Percentiles rank a stretch among this genome's conserved stretches.
Conservation (phyloP, 2,329 filamentous ascomycete species). For the Cordyceps cicadae region DNA sequence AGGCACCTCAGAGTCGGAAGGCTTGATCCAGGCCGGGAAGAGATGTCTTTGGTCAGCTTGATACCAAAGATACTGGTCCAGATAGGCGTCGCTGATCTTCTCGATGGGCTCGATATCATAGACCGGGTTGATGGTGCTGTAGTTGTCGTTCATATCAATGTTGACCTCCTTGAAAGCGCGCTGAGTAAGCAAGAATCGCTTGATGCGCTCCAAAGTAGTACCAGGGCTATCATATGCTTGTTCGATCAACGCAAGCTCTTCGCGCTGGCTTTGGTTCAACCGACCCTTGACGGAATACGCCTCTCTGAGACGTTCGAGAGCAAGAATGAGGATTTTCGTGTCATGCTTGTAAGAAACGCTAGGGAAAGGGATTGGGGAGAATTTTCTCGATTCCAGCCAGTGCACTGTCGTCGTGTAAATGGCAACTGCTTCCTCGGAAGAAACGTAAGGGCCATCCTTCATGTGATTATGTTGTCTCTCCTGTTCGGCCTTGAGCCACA, state of each 20-base stretch:
- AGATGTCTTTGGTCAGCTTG: slow-evolving; percentile 95
- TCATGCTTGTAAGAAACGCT: slow-evolving; percentile 99
- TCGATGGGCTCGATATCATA: slow-evolving; percentile 99
- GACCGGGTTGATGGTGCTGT: slow-evolving; percentile 96
- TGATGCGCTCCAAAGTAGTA: slow-evolving; percentile 91
- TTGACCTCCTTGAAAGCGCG: slow-evolving; percentile 98
- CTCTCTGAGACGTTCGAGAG: slow-evolving; percentile 84
- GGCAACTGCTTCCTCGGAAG: slow-evolving; percentile 94
- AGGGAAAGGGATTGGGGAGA: slow-evolving; percentile 96
- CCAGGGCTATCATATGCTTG: slow-evolving; percentile 97
- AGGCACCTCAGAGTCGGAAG: slow-evolving; percentile 94
- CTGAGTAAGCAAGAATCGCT: slow-evolving; percentile 93
- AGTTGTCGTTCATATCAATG: slow-evolving; percentile 99
- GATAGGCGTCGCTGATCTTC: slow-evolving; percentile 97
- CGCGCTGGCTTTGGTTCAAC: slow-evolving; percentile 93
- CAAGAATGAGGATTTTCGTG: slow-evolving; percentile 95
- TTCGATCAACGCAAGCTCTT: slow-evolving; percentile 92
- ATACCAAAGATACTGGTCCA: slow-evolving; percentile 98
- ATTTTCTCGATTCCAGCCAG: slow-evolving; percentile 97
- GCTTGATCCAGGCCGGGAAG: slow-evolving; percentile 98
- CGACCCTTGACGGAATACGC: slow-evolving; percentile 97
- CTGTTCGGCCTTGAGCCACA: slow-evolving; percentile 98
- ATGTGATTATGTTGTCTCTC: slow-evolving; percentile 98
- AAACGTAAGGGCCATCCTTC: slow-evolving; percentile 98
- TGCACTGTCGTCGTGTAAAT: slow-evolving; percentile 99